phyloP scores from a whole-genome alignment of 345 rosid species.

The Heritiera fomes region DNA sequence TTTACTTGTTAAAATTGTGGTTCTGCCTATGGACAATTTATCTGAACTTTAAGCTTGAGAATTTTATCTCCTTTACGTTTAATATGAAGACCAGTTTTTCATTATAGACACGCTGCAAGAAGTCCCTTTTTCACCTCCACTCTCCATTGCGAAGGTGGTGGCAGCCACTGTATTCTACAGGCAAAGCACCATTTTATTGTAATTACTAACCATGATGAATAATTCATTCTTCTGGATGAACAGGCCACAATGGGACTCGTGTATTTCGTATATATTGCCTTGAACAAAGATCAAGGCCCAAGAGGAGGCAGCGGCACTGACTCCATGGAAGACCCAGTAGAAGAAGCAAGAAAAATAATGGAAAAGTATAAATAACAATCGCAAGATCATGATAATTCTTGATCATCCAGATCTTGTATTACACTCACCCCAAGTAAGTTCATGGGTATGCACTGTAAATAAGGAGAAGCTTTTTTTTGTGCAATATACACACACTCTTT shows the following conservation, averaged over 20 bases:
- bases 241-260: slow-evolving; percentile 95
- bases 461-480: not conserved
- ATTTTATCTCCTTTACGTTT: not conserved
- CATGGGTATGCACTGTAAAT: not conserved
- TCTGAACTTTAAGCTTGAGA: slow-evolving; percentile 2
- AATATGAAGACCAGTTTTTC: not conserved
- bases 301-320: slow-evolving; percentile 43
- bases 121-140: not conserved
- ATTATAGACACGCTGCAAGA: not conserved
- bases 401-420: slow-evolving; percentile 20
- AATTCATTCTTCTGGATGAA: slow-evolving; percentile 18
- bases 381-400: not conserved
- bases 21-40: not conserved
- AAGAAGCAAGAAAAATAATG: slow-evolving; percentile 94
- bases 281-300: slow-evolving; percentile 74
- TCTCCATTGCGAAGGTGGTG: not conserved
- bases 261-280: slow-evolving; percentile 77
- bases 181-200: not conserved
- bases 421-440: not conserved
- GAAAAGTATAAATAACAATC: slow-evolving; percentile 72
- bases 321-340: slow-evolving; percentile 44
- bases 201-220: not conserved
- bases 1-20: not conserved
- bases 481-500: not conserved
- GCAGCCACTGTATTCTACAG: not conserved